Evolutionary conservation across 106 monocot genomes (phyloP), one percentile per base, ranked within the genome.

Genomic region (Ottelia alismoides): DNA sequence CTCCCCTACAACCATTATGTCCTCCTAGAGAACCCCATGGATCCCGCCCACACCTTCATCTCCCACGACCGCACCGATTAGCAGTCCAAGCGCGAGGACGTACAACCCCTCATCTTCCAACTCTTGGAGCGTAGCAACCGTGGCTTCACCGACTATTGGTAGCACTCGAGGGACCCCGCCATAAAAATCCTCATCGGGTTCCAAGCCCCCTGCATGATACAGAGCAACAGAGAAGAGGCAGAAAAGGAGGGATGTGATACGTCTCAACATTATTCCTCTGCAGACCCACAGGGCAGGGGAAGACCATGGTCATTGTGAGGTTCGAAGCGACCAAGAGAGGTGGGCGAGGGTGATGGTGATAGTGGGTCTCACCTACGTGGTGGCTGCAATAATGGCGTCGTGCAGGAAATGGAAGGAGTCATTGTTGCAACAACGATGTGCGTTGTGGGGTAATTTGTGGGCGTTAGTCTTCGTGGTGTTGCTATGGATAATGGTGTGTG

Each of bases 1-100:
- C 88, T 96, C 57, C 88, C 94, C 24, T 96, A 96, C 45, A 88
- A 88, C 59, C 88, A 96, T 73, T 96, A 88, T 30, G 76, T 96
- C 35, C 77, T 96, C 27, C 70, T 96, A 11, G 94, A 96, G 49
- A 96, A 96, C 69, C 81, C 88, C 65, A 96, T 96, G 94, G 94
- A 96, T 47, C 94, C 94, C 0, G 94, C 94, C 18, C 94, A 96
- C 29, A 88, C 88, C 88, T 88, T 88, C 55, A 88, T 96, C 65
- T 96, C 94, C 60, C 94, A 96, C 55, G 85, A 88, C 65, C 88
- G 88, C 60, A 88, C 88, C 44, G 88, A 96, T 70, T 81, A 78
- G 81, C 76, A 78, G 1, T 81, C 94, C 26, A 84, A 74, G 62
- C 61, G 94, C 0, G 94, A 96, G 53, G 76, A 96, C 20, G 94